Base-by-base conservation (phyloP, 306 rosid species). In the Chamaecrista fasciculata region DNA sequence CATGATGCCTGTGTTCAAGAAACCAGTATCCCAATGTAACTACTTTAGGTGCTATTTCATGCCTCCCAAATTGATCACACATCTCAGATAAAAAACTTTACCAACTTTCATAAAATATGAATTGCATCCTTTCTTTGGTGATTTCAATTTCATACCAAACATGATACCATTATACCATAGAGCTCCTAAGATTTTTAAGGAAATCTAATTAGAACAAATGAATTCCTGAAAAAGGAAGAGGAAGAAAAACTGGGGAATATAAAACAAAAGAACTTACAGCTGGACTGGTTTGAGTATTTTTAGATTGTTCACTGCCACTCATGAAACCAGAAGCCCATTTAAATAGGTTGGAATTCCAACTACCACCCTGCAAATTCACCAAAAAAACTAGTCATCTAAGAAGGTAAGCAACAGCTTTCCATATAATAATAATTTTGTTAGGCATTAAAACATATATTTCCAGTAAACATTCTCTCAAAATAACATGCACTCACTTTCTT, bases 251-350 rank as follows among this genome's bases (percentile, higher is more conserved):
- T 18, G 58, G 21, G 21, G 43, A 19, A 49, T 34, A 10, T 6
- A 24, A 65, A 33, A 63, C 4, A 53, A n/a, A 33, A 60, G 14
- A 73, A 61, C 90, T 85, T 80, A 94, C 99, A 50, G 33, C 69
- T 20, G 75, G 58, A 60, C 81, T 66, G 80, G 81, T 76, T 81
- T 81, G 84, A 70, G 86, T 67, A 66, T 67, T 84, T 80, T 84
- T 88, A 34, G 89, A 79, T 49, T 60, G 89, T 21, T 88, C 91
- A 63, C 66, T 80, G 71, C 85, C 76, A 70, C 96, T 72, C 80
- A 94, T 85, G 68, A 94, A 84, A 75, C 91, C 96, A 81, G 96
- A 82, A 62, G 99, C 97, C 99, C 99, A 94, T 83, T 84, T 94
- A 57, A 91, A 58, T 37, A 94, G 66, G 82, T 89, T 91, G 52